Evolutionary conservation across 176 grass and related monocot species (phyloP), one percentile per base, ranked within the genome.

Genomic region (Hyparrhenia diplandra): DNA sequence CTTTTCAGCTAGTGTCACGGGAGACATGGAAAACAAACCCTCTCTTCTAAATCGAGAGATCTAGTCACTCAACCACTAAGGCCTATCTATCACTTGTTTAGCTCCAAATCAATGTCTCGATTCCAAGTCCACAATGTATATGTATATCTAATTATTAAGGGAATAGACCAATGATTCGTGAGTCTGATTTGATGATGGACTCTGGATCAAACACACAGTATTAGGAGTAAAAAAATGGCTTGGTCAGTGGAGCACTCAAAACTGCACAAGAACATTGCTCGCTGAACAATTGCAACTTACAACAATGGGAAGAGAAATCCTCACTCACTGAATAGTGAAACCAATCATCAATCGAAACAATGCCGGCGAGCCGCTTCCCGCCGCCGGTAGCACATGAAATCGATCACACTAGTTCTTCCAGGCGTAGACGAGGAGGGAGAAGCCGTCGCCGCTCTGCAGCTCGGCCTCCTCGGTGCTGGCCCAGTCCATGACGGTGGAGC

Each of bases 401-500:
- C n/a, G n/a, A n/a, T n/a, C 58, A 41, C 66, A 58, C 45, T 89
- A 89, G 83, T 76, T 71, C 86, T 92, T 98, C 88, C 85, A 89
- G 59, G 91, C 87, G 85, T 98, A 92, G 57, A 98, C 88, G 29
- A 98, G 83, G 28, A 98, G 90, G 11, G 95, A 94, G 88, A 98
- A 98, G 16, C 86, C 95, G 13, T 91, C 78, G 14, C 86, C 88
- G 80, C 84, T 63, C 81, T 89, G 92, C 86, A 98, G 79, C 84
- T 91, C 92, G 31, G 81, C 58, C n/a, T 94, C 95, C 81, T 98
- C 92, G 10, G 74, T 78, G 80, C 87, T 94, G 36, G 70, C 90
- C 95, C 95, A 94, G 21, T 92, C 95, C 92, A 93, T 94, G 67
- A 98, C 88, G 16, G 92, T 94, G 10, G 95, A 94, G 60, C 88